Evolutionary conservation across 2,329 filamentous ascomycete species (phyloP), one percentile per base, ranked within the genome.

Genomic region (Cladosporium cucumerinum): DNA sequence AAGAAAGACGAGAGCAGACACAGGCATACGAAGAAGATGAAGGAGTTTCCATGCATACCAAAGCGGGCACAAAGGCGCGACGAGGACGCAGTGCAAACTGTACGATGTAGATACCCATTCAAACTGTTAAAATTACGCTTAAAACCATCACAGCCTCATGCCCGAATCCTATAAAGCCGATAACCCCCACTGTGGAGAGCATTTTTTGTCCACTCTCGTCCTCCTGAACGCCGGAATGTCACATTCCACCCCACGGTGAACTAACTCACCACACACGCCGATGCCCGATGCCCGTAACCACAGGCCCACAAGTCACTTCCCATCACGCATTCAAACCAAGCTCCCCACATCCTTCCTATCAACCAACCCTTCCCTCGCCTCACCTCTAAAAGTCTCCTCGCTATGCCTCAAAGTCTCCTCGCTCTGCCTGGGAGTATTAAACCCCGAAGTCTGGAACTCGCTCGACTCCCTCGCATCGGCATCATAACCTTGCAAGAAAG

Each of bases 41-140:
- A 26, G 30, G 21, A 25, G 18, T 26, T 48, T 21, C 25, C n/a
- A 32, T 30, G 39, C 39, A 32, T 11, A 26, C 21, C 25, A 14
- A 12, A 23, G 30, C 54, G 21, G 28, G 21, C 30, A 57, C n/a
- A 18, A 3, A 21, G 6, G 23, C 30, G 54, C 32, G 18, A 34
- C 11, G 34, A n/a, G 8, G 55, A 25, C 10, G 28, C 6, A 36
- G 28, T 49, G 30, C 26, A 49, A 3, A 11, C 10, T 52, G 58
- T 52, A 36, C n/a, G 58, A 61, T 61, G 58, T 61, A 61, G 58
- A 61, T 61, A 61, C 58, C 58, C 58, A 49, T 46, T 32, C 28
- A 61, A 61, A 61, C 28, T 46, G 32, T 58, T 39, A 5, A 46
- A 58, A 58, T n/a, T 46, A 23, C 55, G 32, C 54, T 57, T 23